These are phyloP conservation scores for Fragosphaeria purpurea DNA, from an alignment of 2,329 filamentous ascomycete genomes.

Conservation along the genomic window DNA sequence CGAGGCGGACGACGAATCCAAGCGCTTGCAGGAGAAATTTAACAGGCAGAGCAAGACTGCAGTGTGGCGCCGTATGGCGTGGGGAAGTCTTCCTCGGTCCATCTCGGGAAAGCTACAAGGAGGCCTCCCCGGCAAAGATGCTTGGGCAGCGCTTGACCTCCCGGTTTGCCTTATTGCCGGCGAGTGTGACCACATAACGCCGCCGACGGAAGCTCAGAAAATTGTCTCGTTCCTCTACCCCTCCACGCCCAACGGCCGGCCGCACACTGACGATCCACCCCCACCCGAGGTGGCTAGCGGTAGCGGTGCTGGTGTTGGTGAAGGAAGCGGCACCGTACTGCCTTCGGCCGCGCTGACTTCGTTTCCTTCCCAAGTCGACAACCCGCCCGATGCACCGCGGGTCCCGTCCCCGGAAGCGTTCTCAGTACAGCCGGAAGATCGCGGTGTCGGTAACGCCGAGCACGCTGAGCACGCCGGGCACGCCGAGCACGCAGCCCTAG, in stretches of 20 bases:
- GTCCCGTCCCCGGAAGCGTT: too few relatives aligned
- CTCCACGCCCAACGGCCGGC: not conserved
- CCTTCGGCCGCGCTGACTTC: too few relatives aligned
- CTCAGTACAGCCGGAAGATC: too few relatives aligned
- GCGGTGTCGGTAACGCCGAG: too few relatives aligned
- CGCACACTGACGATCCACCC: slow-evolving; percentile 17
- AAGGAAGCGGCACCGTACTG: too few relatives aligned
- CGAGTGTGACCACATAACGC: slow-evolving; percentile 63
- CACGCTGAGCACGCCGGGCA: too few relatives aligned
- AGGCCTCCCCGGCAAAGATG: slow-evolving; percentile 57
- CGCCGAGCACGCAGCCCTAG: too few relatives aligned
- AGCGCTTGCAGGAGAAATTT: slow-evolving; percentile 58
- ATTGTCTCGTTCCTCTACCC: slow-evolving; percentile 18
- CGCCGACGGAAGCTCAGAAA: slow-evolving; percentile 22
- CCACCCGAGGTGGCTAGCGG: too few relatives aligned
- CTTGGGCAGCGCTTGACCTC: slow-evolving; percentile 62
- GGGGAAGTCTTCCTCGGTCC: slow-evolving; percentile 57
- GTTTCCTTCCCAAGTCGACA: too few relatives aligned
- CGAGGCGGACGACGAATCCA: slow-evolving; percentile 54
- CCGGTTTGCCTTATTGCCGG: slow-evolving; percentile 74
- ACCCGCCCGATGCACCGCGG: too few relatives aligned
- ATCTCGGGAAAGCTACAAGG: slow-evolving; percentile 40
- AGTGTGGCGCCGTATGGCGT: slow-evolving; percentile 74
- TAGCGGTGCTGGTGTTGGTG: too few relatives aligned
- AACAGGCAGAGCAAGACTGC: slow-evolving; percentile 76